Base-by-base conservation (phyloP, 148 eudicot species). In the Limonium bicolor region DNA sequence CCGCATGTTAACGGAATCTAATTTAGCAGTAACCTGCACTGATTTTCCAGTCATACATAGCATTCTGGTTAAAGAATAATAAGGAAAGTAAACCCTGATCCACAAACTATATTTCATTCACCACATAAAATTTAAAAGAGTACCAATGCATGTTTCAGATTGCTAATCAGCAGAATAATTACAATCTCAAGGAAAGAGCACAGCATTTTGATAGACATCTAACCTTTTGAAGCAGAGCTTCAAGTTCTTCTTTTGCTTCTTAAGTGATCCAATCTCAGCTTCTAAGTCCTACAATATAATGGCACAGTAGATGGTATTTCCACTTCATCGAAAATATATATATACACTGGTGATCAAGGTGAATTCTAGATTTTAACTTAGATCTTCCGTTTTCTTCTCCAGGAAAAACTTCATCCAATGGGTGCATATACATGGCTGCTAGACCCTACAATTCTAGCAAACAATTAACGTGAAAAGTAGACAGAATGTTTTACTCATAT, bases 201-300 rank as follows among this genome's bases (percentile, higher is more conserved):
- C 2, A 41, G 27, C 18, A 43, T 18, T 43, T 13, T 14, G 20
- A 13, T 39, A 20, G 27, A 40, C 29, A 11, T 32, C 30, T 18
- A 46, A 73, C 79, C 71, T 59, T 69, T 51, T 36, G 53, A 13
- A 73, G 37, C 55, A 52, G 51, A 36, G 56, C 53, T 49, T 73
- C 75, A 48, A 73, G 66, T 37, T 61, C 71, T 20, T 62, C 68
- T 49, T 73, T 33, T 54, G 66, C 46, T 42, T 47, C 59, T 69
- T 64, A 33, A 69, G 71, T 6, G 5, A 9, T 51, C 46, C 71
- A 61, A 73, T 58, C 24, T 69, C 66, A 15, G 34, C 39, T 33
- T 39, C 39, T 39, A 73, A 46, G 34, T 65, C 79, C 75, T 73
- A 59, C 38, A 55, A 24, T 28, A 38, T 41, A 16, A 14, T 29